These are phyloP conservation scores for Eucalyptus dawsonii DNA, from an alignment of 345 rosid genomes.

Conservation along the genomic window DNA sequence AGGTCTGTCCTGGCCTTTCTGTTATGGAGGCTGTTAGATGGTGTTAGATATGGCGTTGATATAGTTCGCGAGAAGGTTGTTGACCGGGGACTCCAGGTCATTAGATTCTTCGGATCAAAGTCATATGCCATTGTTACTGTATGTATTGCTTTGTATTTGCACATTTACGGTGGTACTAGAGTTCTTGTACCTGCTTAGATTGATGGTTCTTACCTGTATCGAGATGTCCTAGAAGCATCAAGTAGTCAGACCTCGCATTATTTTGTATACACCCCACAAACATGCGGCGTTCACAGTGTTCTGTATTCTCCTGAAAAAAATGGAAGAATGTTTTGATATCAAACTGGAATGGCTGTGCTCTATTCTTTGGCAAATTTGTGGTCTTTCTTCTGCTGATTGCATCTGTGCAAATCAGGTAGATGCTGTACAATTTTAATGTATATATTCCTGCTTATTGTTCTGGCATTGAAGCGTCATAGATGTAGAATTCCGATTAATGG, in stretches of 20 bases:
- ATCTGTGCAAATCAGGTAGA: neutral
- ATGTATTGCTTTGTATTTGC: slow-evolving; percentile 72
- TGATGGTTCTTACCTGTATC: neutral
- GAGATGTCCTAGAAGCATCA: neutral
- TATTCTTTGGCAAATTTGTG: neutral
- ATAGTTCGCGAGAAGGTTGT: slow-evolving; percentile 44
- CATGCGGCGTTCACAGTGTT: neutral
- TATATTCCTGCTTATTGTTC: neutral
- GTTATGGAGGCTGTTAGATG: slow-evolving; percentile 49
- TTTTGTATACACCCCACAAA: neutral
- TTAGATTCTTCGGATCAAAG: slow-evolving; percentile 56
- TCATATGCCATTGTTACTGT: slow-evolving; percentile 63
- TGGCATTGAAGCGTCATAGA: neutral
- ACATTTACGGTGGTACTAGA: slow-evolving; percentile 33
- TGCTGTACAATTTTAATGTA: neutral
- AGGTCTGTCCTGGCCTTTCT: slow-evolving; percentile 52
- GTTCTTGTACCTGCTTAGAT: slow-evolving; percentile 36
- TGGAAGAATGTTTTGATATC: neutral
- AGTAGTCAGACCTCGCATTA: neutral
- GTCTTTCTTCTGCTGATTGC: neutral
- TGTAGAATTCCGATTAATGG: neutral
- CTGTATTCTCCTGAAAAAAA: neutral
- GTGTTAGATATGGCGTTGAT: slow-evolving; percentile 32
- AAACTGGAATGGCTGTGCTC: neutral
- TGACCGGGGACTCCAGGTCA: slow-evolving; percentile 53